Conservation (phyloP, 768 basidiomycete species). For the Kwoniella mangroviensis region DNA sequence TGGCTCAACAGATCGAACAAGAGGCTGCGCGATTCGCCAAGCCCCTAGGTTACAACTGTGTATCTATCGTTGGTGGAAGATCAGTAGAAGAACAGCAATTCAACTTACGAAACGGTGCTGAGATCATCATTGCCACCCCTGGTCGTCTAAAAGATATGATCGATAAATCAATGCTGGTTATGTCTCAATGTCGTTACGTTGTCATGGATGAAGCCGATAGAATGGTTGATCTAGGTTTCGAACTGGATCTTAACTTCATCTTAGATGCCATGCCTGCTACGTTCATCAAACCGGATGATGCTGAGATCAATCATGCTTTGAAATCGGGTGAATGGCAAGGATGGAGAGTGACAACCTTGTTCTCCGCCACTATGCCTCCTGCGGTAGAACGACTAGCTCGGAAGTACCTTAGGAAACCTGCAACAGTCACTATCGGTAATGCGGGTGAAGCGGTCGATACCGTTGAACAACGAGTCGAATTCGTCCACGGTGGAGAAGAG, state of each 20-base stretch:
- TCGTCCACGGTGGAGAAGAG: slow-evolving; percentile 90
- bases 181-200: slow-evolving; percentile 95
- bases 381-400: slow-evolving; percentile 69
- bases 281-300: slow-evolving; percentile 84
- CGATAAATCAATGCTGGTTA: slow-evolving; percentile 90
- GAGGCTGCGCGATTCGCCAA: slow-evolving; percentile 90
- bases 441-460: slow-evolving; percentile 98
- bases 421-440: slow-evolving; percentile 96
- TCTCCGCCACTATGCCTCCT: slow-evolving; percentile 68
- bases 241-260: slow-evolving; percentile 90
- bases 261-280: slow-evolving; percentile 87
- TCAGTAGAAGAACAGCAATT: slow-evolving; percentile 98
- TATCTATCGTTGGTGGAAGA: slow-evolving; percentile 97
- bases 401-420: slow-evolving; percentile 91
- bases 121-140: slow-evolving; percentile 98
- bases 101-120: slow-evolving; percentile 95
- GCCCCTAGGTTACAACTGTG: slow-evolving; percentile 88
- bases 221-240: slow-evolving; percentile 98
- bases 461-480: slow-evolving; percentile 94
- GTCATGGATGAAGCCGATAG: slow-evolving; percentile 99
- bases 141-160: slow-evolving; percentile 98
- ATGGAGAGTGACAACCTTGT: slow-evolving; percentile 82
- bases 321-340: slow-evolving; percentile 57
- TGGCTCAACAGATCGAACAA: slow-evolving; percentile 94
- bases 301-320: slow-evolving; percentile 74